Conservation (phyloP, 2,329 filamentous ascomycete species). For the Trichoderma sp. region DNA sequence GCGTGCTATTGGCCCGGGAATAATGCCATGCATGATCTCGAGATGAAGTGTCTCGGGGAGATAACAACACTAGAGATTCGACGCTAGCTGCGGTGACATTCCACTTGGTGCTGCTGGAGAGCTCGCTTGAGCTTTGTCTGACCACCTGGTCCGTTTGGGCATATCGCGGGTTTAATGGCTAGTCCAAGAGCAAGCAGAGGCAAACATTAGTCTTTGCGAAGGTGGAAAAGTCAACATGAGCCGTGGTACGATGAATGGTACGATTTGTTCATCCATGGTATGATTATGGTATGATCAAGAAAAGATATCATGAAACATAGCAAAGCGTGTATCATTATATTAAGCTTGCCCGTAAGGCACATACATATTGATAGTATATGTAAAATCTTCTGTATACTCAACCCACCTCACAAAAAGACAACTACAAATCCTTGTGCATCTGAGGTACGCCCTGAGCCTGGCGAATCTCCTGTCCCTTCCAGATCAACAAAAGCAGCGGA, state of each 20-base stretch:
- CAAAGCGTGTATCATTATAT: constrained; percentile 3
- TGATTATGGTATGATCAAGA: constrained; percentile 1
- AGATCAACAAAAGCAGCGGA: constrained; percentile 10
- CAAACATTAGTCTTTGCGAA: background rate
- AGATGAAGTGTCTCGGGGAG: background rate
- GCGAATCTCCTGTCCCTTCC: constrained; percentile 4
- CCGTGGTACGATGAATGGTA: background rate
- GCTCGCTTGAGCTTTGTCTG: constrained; percentile 7
- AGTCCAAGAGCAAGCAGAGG: background rate
- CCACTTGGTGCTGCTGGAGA: background rate
- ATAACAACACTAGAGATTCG: background rate
- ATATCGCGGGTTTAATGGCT: background rate
- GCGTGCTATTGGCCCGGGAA: background rate
- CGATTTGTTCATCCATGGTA: background rate
- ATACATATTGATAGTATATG: background rate
- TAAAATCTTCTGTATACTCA: background rate
- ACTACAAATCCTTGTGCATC: constrained; percentile 21
- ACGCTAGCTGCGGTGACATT: background rate
- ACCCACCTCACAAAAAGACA: background rate
- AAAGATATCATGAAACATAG: background rate
- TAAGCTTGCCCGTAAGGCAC: background rate
- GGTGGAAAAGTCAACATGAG: background rate
- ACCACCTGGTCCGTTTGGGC: background rate
- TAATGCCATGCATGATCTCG: background rate
- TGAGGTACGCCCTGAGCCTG: constrained; percentile 14